Conservation (phyloP, 768 basidiomycete species). For the Lactarius hengduanensis region DNA sequence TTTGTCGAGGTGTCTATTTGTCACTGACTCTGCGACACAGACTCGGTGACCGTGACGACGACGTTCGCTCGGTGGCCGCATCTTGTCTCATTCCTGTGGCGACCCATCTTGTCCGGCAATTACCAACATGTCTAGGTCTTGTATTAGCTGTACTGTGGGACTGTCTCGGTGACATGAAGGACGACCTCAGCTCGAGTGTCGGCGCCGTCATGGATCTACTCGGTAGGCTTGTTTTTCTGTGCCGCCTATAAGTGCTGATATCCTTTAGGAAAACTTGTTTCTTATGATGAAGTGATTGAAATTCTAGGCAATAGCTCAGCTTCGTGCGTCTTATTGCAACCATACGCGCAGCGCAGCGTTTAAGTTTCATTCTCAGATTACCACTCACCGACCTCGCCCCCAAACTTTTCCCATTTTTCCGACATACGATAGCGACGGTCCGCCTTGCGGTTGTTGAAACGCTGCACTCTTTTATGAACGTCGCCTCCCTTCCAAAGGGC, state of each 20-base stretch:
- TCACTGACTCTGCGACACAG: slow-evolving; percentile 41
- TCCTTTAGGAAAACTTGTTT: slow-evolving; percentile 71
- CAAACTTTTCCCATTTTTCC: slow-evolving; percentile 92
- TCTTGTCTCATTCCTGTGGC: slow-evolving; percentile 90
- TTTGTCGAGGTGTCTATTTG: slow-evolving; percentile 5
- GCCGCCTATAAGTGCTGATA: slow-evolving; percentile 1
- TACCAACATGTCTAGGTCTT: slow-evolving; percentile 67
- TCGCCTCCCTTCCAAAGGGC: slow-evolving; percentile 65
- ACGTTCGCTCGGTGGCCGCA: slow-evolving; percentile 94
- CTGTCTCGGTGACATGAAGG: slow-evolving; percentile 89
- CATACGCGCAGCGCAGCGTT: not conserved
- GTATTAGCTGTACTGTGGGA: slow-evolving; percentile 87
- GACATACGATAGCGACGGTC: slow-evolving; percentile 92
- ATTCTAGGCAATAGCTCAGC: slow-evolving; percentile 66
- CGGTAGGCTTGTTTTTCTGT: slow-evolving; percentile 46
- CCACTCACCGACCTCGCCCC: slow-evolving; percentile 82
- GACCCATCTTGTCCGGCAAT: slow-evolving; percentile 67
- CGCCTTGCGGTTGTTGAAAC: slow-evolving; percentile 92
- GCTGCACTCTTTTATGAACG: slow-evolving; percentile 80
- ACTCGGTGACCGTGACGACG: slow-evolving; percentile 88
- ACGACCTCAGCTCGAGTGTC: slow-evolving; percentile 94
- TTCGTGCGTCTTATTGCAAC: slow-evolving; percentile 55
- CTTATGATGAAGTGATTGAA: slow-evolving; percentile 72
- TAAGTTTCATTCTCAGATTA: slow-evolving; percentile 46
- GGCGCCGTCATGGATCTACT: slow-evolving; percentile 97